phyloP scores from a whole-genome alignment of 805 yeast genomes.

The Maudiozyma barnettii region DNA sequence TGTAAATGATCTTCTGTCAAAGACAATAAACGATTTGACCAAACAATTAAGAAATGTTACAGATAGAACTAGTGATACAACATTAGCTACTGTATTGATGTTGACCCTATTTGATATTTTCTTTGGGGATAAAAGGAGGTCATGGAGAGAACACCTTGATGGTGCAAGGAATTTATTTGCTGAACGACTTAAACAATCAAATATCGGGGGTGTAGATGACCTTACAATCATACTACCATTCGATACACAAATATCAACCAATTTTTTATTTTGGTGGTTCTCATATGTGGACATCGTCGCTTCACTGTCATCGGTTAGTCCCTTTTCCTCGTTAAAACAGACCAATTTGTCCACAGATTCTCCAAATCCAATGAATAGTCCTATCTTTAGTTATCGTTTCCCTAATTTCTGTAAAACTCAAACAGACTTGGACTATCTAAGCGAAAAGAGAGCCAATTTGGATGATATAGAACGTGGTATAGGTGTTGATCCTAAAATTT shows the following conservation, averaged over 20 bases:
- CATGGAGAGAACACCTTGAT: conserved; percentile 55
- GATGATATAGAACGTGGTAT: conserved; percentile 49
- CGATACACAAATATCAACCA: conserved; percentile 26
- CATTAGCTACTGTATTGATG: conserved; percentile 52
- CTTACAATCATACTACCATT: conserved; percentile 4
- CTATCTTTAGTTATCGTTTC: not conserved
- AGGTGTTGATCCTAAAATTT: conserved; percentile 57
- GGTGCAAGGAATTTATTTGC: conserved; percentile 58
- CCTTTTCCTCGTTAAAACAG: not conserved
- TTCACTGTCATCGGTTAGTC: conserved; percentile 44
- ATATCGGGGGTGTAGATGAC: conserved; percentile 1
- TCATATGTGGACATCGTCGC: conserved; percentile 60
- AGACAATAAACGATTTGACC: conserved; percentile 51
- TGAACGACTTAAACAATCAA: conserved; percentile 5
- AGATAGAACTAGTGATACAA: conserved; percentile 54
- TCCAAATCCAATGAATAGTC: not conserved
- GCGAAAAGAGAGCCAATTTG: conserved; percentile 17
- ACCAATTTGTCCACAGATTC: not conserved
- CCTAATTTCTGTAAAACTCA: not conserved
- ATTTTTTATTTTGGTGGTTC: conserved; percentile 58
- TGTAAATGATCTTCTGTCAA: conserved; percentile 39
- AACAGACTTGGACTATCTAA: not conserved
- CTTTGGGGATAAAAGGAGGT: conserved; percentile 33
- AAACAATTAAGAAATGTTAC: conserved; percentile 39
- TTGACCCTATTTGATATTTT: conserved; percentile 48